Base-by-base conservation (phyloP, 768 basidiomycete species). In the Suillus spraguei region DNA sequence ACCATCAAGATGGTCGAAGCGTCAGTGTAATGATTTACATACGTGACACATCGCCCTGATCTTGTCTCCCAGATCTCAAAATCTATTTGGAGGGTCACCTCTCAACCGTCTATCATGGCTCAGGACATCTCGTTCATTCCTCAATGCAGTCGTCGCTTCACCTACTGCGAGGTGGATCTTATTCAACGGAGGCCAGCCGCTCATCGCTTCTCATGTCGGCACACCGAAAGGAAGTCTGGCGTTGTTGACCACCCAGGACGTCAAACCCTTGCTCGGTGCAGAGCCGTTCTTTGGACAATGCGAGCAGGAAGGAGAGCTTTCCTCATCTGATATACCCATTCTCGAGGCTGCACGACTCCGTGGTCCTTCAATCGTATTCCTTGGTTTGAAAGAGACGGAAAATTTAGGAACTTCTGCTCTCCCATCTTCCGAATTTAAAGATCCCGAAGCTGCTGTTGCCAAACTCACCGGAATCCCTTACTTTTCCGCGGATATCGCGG, bases 101-200 rank as follows among this genome's bases (percentile, higher is more conserved):
- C 77, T 94, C 38, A 94, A 94, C 73, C 88, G 93, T 17, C 81
- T 94, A 22, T 87, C 91, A 1, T 95, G 95, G 88, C 81, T 95
- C 41, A 83, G 93, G 33, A 75, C 87, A 4, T 93, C 91, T 16
- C 84, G 86, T 35, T 73, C 83, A 9, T 94, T 95, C 76, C 82
- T 98, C 55, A 92, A 94, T 63, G 81, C 87, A 22, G 81, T 95
- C 67, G 77, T 90, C 42, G 73, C 70, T 17, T 80, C 85, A 14
- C 83, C 86, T 0, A 71, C 85, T 4, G 84, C 94, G 0, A 81
- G 83, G 53, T 98, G 96, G 90, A 72, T 97, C 47, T 66, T 95
- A 20, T 92, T 94, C 80, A 87, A 89, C 59, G 77, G 78, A 33
- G 89, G 91, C 3, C 82, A 90, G 71, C 92, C 91, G 13, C 84